Evolutionary conservation across 805 yeast species (phyloP), one percentile per base, ranked within the genome.

Genomic region (Groenewaldozyma salmanticensis): DNA sequence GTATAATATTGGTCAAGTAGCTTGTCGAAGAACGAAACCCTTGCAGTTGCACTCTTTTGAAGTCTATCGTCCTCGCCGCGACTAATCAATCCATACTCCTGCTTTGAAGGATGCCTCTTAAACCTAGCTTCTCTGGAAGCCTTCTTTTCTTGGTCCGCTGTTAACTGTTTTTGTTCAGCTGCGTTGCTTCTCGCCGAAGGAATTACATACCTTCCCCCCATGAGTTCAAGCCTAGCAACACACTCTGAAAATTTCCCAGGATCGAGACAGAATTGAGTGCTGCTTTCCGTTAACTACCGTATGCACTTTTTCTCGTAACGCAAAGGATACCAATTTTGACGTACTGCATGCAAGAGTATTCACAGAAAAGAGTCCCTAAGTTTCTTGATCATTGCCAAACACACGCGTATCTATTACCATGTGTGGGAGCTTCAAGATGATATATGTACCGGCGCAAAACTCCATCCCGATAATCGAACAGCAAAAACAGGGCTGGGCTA

Each of bases 81-180:
- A 45, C 74, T 68, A 5, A 66, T 52, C 38, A 60, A 61, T 1
- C 75, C 75, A 43, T 64, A 67, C 6, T 52, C 52, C 16, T 39
- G 36, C 7, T 21, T 32, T 27, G 16, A 21, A 3, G 38, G 31
- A 16, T 37, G 38, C 24, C 24, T 27, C 5, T 34, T 33, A 27
- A 45, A 47, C 39, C 49, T 2, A n/a, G 34, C 44, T 7, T 42
- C 46, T 2, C 50, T 41, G 3, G 18, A 16, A 7, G 20, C 20
- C 40, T n/a, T n/a, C 16, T 34, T 39, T 5, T 20, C 37, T 7
- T 21, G 27, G 11, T 42, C 44, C 4, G 20, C 35, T 24, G 7
- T 13, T 13, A 24, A 24, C 7, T 24, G 29, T 13, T 13, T 7
- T 24, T 24, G 11, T 5, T 33, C 31, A 21, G 41, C 9, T 35